Evolutionary conservation across 2,329 filamentous ascomycete species (phyloP).

Genomic region (Pezizomycotina sp.): DNA sequence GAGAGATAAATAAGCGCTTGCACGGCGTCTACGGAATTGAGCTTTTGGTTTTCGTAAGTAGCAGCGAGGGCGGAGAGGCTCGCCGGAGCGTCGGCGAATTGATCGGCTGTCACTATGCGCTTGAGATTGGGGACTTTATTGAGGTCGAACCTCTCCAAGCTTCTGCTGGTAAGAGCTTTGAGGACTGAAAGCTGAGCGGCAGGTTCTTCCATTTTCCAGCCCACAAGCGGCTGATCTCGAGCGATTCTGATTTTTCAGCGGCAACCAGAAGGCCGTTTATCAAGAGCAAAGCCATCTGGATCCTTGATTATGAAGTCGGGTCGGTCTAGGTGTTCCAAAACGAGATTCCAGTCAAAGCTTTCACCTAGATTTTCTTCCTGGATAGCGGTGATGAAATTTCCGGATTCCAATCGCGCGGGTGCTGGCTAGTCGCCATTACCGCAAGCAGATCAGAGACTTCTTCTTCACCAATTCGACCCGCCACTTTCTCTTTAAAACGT

Average conservation of each 20-base stretch:
- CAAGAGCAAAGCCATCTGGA: conserved; percentile 65
- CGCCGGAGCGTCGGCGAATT: conserved; percentile 45
- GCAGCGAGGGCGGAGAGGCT: conserved; percentile 44
- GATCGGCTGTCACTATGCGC: conserved; percentile 52
- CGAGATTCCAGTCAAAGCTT: conserved; percentile 24
- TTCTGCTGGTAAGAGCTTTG: conserved; percentile 64
- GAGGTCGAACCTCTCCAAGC: conserved; percentile 61
- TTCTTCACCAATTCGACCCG: conserved; percentile 56
- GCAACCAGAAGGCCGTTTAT: conserved; percentile 53
- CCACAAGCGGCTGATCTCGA: conserved; percentile 83
- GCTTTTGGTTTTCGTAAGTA: conserved; percentile 61
- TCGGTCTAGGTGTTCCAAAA: conserved; percentile 44
- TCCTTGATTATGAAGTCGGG: conserved; percentile 64
- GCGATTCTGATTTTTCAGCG: conserved; percentile 33
- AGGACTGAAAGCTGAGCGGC: conserved; percentile 90
- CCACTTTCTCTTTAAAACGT: conserved; percentile 40
- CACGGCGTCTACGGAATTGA: conserved; percentile 75
- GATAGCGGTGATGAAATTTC: conserved; percentile 41
- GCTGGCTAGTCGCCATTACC: conserved; percentile 23
- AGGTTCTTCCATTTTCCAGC: conserved; percentile 69
- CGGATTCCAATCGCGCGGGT: conserved; percentile 24
- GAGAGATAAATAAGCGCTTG: conserved; percentile 47
- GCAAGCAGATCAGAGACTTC: conserved; percentile 69
- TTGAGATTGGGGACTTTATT: conserved; percentile 69
- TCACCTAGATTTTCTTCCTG: conserved; percentile 30